phyloP scores from a whole-genome alignment of 108 stramenopile species.

The Nitzschia putrida region DNA sequence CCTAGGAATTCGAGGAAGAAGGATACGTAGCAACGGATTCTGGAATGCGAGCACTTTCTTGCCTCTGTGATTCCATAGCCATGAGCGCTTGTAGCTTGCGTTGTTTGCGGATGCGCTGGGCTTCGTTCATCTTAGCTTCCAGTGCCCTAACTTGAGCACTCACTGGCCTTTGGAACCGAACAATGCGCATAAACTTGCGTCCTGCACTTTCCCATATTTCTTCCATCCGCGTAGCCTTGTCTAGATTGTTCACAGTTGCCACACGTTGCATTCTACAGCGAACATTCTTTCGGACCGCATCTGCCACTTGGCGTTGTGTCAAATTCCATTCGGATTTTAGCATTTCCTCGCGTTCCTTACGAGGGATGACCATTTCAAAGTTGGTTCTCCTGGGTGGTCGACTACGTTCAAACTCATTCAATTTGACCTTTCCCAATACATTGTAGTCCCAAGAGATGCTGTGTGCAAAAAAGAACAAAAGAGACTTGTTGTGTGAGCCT shows the following conservation, averaged over 20 bases:
- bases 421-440: constrained; percentile 11
- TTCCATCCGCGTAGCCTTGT: constrained; percentile 49
- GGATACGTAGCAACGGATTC: too few species aligned
- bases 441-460: constrained; percentile 60
- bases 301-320: constrained; percentile 54
- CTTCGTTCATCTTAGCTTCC: constrained; percentile 27
- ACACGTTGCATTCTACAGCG: constrained; percentile 60
- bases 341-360: constrained; percentile 55
- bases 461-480: constrained; percentile 2
- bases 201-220: constrained; percentile 40
- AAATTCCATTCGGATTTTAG: constrained; percentile 59
- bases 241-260: constrained; percentile 66
- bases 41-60: too few species aligned
- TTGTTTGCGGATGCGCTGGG: constrained; percentile 14
- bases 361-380: constrained; percentile 54
- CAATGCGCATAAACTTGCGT: constrained; percentile 31
- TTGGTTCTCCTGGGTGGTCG: constrained; percentile 43
- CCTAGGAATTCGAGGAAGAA: too few species aligned
- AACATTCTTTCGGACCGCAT: constrained; percentile 58
- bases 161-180: constrained; percentile 28
- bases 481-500: background rate
- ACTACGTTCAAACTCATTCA: constrained; percentile 47
- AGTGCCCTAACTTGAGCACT: constrained; percentile 26
- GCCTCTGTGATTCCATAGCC: constrained; percentile 14
- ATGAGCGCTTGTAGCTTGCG: constrained; percentile 5